Evolutionary conservation across 1,139 yeast genomes (phyloP).

Genomic region (Geotrichum carabidarum): DNA sequence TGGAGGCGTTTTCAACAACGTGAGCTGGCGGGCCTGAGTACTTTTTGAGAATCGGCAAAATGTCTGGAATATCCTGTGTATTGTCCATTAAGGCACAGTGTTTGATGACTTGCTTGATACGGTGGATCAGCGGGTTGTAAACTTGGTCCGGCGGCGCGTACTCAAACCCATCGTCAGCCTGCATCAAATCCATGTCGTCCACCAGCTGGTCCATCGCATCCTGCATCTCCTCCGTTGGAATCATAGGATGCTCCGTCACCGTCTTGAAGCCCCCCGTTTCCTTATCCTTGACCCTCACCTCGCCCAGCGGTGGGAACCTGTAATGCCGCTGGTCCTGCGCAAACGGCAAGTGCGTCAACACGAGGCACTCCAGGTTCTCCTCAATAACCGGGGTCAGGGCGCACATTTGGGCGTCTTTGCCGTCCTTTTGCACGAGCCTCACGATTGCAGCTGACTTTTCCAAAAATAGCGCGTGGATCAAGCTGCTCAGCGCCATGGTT

Average conservation of each 20-base stretch:
- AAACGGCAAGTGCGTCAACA: constrained; percentile 58
- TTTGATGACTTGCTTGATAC: constrained; percentile 33
- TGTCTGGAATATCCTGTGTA: constrained; percentile 23
- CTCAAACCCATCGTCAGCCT: constrained; percentile 20
- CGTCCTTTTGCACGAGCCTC: constrained; percentile 52
- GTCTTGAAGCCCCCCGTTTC: constrained; percentile 34
- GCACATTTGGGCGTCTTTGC: constrained; percentile 41
- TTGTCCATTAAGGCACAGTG: constrained; percentile 32
- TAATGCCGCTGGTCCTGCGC: constrained; percentile 70
- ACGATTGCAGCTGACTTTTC: constrained; percentile 53
- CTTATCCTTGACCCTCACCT: constrained; percentile 32
- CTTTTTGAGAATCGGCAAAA: constrained; percentile 24
- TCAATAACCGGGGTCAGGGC: constrained; percentile 39
- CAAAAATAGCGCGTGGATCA: constrained; percentile 53
- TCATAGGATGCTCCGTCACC: constrained; percentile 20
- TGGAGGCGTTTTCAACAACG: constrained; percentile 7
- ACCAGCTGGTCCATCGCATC: constrained; percentile 42
- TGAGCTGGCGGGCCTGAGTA: constrained; percentile 22
- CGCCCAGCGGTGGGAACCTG: constrained; percentile 50
- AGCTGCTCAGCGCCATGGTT: constrained; percentile 45
- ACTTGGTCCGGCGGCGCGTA: constrained; percentile 26
- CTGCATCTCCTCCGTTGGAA: constrained; percentile 39
- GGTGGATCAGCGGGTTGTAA: constrained; percentile 33
- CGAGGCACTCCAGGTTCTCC: constrained; percentile 33
- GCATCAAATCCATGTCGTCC: constrained; percentile 39